A percentile compares a stretch with the other conserved stretches of the same genome.
phyloP scores from a whole-genome alignment of 306 rosid genomes.

The Elaeagnus macrophylla region DNA sequence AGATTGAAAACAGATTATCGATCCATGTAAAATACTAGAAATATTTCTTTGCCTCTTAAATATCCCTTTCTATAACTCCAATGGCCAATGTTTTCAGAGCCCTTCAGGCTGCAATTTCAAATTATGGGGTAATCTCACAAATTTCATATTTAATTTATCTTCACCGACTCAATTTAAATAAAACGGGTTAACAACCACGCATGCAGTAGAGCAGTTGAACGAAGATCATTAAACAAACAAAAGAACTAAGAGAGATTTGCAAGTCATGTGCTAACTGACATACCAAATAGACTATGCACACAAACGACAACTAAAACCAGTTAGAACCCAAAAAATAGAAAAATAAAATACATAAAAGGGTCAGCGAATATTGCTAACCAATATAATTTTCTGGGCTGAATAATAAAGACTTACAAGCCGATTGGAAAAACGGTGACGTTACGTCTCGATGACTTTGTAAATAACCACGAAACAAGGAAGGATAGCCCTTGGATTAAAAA shows the following conservation, averaged over 20 bases:
- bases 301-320: background rate
- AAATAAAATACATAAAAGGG: background rate
- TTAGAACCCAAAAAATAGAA: background rate
- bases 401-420: background rate
- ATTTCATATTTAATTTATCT: too few relatives aligned
- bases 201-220: conserved; percentile 14
- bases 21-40: too few relatives aligned
- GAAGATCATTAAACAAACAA: conserved; percentile 2
- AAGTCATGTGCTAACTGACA: background rate
- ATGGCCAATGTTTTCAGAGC: too few relatives aligned
- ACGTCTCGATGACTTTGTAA: conserved; percentile 44
- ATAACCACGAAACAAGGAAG: conserved; percentile 91
- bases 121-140: too few relatives aligned
- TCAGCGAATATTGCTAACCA: conserved; percentile 4
- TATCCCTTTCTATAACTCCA: too few relatives aligned
- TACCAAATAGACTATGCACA: background rate
- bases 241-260: conserved; percentile 3
- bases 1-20: too few relatives aligned
- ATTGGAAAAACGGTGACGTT: background rate
- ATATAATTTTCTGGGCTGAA: background rate
- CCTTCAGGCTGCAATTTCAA: too few relatives aligned
- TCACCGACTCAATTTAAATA: too few relatives aligned
- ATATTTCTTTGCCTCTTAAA: too few relatives aligned
- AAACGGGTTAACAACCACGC: conserved; percentile 2
- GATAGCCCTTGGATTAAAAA: conserved; percentile 79